phyloP scores from a whole-genome alignment of 2,329 filamentous ascomycete species.

The Escovopsis sp. region DNA sequence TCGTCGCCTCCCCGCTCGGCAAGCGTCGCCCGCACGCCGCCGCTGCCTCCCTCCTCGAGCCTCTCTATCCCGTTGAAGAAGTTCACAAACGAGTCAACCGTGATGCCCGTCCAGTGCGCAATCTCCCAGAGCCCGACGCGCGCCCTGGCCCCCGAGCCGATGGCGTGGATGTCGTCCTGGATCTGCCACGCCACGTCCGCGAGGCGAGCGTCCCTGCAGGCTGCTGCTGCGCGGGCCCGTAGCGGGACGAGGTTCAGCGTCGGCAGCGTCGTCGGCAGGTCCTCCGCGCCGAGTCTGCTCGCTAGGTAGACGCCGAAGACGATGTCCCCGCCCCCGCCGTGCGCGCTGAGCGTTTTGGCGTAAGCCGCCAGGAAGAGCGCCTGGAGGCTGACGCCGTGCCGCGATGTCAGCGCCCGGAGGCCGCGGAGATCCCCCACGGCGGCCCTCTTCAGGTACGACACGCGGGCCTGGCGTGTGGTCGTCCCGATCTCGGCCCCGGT shows the following conservation, averaged over 20 bases:
- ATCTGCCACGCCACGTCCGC: constrained; percentile 42
- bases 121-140: constrained; percentile 57
- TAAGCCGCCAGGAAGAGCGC: constrained; percentile 62
- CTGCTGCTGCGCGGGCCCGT: constrained; percentile 20
- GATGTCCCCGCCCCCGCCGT: constrained; percentile 17
- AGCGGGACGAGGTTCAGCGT: constrained; percentile 71
- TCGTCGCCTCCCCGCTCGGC: no score
- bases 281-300: constrained; percentile 46
- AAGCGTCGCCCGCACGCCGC: no score
- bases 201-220: constrained; percentile 18
- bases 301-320: constrained; percentile 73
- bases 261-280: constrained; percentile 41
- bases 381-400: constrained; percentile 51
- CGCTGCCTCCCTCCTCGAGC: no score
- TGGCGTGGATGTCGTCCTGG: constrained; percentile 50
- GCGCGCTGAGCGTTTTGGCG: constrained; percentile 29
- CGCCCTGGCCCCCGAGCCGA: constrained; percentile 37
- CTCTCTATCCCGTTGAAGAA: constrained; percentile 39
- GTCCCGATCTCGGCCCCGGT: neutral
- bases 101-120: constrained; percentile 56
- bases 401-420: constrained; percentile 23
- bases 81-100: constrained; percentile 64
- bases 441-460: constrained; percentile 28
- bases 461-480: constrained; percentile 6
- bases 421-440: constrained; percentile 25